Percentiles rank a stretch among this genome's conserved stretches.
Conservation (phyloP, 257 asterid species). For the Solanum acaule region DNA sequence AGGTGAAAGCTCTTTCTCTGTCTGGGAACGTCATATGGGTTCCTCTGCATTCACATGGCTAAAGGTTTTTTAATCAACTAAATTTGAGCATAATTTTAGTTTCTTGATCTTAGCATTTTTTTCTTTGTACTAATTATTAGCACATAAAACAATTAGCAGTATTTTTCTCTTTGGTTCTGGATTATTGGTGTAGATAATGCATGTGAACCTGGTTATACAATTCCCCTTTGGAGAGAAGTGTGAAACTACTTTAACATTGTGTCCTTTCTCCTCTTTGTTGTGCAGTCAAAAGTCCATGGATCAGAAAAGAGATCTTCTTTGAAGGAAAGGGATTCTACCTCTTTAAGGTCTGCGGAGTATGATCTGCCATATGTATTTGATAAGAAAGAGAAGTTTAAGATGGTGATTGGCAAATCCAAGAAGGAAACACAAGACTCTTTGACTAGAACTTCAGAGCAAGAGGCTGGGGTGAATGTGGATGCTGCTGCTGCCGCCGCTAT, state of each 20-base stretch:
- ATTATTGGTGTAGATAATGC: neutral
- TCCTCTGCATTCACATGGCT: neutral
- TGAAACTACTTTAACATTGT: neutral
- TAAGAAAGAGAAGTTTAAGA: constrained; percentile 82
- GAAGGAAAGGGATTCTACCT: constrained; percentile 20
- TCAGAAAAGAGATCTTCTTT: constrained; percentile 23
- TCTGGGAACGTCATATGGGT: neutral
- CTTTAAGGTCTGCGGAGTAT: constrained; percentile 13
- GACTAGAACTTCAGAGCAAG: constrained; percentile 29
- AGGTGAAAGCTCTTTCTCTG: constrained; percentile 37
- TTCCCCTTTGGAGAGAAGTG: neutral
- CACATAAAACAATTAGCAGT: neutral
- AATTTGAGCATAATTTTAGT: neutral
- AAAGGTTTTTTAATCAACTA: no score
- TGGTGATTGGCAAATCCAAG: constrained; percentile 73
- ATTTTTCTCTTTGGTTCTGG: neutral
- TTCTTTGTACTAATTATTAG: neutral
- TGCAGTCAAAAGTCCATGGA: constrained; percentile 54
- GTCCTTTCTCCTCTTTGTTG: neutral
- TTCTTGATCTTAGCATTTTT: neutral
- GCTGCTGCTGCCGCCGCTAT: constrained; percentile 82
- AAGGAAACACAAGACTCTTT: constrained; percentile 54
- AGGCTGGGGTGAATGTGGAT: constrained; percentile 46
- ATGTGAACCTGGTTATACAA: neutral
- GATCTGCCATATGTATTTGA: constrained; percentile 57